A percentile compares a stretch with the other conserved stretches of the same genome.
These are phyloP conservation scores for Warburgia ugandensis DNA, from an alignment of 164 flowering plant genomes.

Conservation along the genomic window DNA sequence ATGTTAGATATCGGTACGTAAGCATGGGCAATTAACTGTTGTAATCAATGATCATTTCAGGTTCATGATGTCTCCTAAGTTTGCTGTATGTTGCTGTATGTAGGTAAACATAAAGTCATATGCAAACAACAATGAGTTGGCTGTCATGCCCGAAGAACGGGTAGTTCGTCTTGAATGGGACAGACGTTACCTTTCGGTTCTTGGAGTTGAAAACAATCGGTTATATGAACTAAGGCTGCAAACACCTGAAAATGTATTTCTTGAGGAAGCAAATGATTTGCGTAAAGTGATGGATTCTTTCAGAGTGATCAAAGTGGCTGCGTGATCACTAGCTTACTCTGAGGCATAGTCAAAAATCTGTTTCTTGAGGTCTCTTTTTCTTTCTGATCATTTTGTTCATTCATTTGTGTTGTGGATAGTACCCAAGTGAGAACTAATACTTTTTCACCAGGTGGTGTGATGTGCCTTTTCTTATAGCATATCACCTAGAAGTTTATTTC, in stretches of 20 bases:
- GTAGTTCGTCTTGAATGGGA: conserved; percentile 79
- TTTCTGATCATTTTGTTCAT: background rate
- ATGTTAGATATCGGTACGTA: too few species aligned
- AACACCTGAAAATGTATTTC: conserved; percentile 75
- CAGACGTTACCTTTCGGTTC: conserved; percentile 83
- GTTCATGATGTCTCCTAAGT: background rate
- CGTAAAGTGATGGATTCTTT: conserved; percentile 81
- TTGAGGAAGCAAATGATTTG: conserved; percentile 72
- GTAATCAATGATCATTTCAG: too few species aligned
- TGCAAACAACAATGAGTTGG: conserved; percentile 92
- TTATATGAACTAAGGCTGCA: conserved; percentile 78
- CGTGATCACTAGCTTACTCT: conserved; percentile 16
- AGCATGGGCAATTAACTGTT: too few species aligned
- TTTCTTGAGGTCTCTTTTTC: conserved; percentile 3
- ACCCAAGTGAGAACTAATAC: too few species aligned
- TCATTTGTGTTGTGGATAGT: too few species aligned
- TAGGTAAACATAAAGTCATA: conserved; percentile 93
- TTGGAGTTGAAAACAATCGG: conserved; percentile 88
- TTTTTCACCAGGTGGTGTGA: too few species aligned
- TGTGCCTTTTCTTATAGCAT: too few species aligned
- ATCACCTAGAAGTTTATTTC: too few species aligned
- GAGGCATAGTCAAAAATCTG: background rate
- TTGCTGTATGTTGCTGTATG: conserved; percentile 1
- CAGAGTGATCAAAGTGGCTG: conserved; percentile 65
- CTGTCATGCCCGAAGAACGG: conserved; percentile 86